A percentile compares a stretch with the other conserved stretches of the same genome.
Conservation (phyloP, 805 yeast genomes). For the Suhomyces emberorum region DNA sequence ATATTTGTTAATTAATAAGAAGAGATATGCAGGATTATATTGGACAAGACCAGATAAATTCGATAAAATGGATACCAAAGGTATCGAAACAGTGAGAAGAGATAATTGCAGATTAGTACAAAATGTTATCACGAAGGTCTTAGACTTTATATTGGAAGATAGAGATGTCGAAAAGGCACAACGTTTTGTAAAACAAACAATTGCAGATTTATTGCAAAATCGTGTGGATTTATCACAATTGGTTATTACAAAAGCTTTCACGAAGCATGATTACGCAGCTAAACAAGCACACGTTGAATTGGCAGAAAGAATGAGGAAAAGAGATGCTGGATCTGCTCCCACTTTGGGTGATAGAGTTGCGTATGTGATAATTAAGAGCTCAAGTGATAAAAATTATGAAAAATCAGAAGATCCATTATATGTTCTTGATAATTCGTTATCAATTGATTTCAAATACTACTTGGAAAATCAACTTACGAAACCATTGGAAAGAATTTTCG, state of each 20-base stretch:
- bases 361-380: conserved; percentile 77
- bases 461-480: conserved; percentile 89
- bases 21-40: conserved; percentile 93
- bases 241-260: conserved; percentile 89
- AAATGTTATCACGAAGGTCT: conserved; percentile 87
- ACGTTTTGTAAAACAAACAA: conserved; percentile 77
- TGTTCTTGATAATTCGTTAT: conserved; percentile 86
- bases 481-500: conserved; percentile 89
- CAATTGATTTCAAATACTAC: conserved; percentile 92
- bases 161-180: conserved; percentile 85
- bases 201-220: conserved; percentile 87
- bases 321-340: conserved; percentile 98
- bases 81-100: conserved; percentile 96
- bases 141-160: conserved; percentile 80
- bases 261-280: conserved; percentile 87
- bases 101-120: conserved; percentile 95
- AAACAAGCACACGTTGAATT: conserved; percentile 97
- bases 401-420: conserved; percentile 96
- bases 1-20: conserved; percentile 87
- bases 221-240: conserved; percentile 88
- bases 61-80: conserved; percentile 97
- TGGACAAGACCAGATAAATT: conserved; percentile 93
- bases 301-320: conserved; percentile 91
- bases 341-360: conserved; percentile 97
- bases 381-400: conserved; percentile 85